Evolutionary conservation across 495 filamentous ascomycete species (phyloP), one percentile per base, ranked within the genome.

Genomic region (Tuber indicum): DNA sequence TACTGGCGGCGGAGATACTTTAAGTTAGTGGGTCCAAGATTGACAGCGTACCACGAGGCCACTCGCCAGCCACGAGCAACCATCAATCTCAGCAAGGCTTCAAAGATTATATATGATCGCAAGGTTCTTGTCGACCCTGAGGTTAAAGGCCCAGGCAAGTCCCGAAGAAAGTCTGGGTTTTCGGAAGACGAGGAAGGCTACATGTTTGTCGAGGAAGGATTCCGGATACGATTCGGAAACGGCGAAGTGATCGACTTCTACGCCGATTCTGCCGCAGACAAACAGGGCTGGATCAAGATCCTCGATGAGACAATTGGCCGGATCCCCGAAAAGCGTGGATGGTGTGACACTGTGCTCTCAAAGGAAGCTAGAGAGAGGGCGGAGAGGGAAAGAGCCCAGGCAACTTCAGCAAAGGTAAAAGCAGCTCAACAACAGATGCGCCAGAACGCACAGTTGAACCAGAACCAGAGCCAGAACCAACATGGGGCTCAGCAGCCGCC

Each of bases 141-240:
- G 83, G 92, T 91, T 0, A 90, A 87, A 69, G 91, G 90, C 41
- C 91, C 91, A 82, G 88, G 88, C 77, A 92, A 92, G 75, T 91
- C 91, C 79, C 90, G 96, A 39, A 91, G 96, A 49, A 94, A 96
- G 83, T 96, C 93, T 73, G 96, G 93, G 43, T 99, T 99, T 81
- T 94, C 96, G 12, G 96, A 98, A 84, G 96, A 98, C 81, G 96
- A 98, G 84, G 96, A 99, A 81, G 96, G 96, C 71, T 99, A 98
- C 86, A 97, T 98, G 94, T 98, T 98, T 81, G 96, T 99, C 39
- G 96, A 99, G 85, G 96, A 98, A 84, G 96, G 96, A 19, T 99
- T 99, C 89, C 92, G 96, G 47, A 95, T 99, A 84, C 93, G 94
- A 74, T 99, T 99, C 85, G 94, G 91, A 76, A 99, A 99, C 83